Evolutionary conservation across 2,329 filamentous ascomycete genomes (phyloP), one percentile per base, ranked within the genome.

Genomic region (Didymella pomorum): DNA sequence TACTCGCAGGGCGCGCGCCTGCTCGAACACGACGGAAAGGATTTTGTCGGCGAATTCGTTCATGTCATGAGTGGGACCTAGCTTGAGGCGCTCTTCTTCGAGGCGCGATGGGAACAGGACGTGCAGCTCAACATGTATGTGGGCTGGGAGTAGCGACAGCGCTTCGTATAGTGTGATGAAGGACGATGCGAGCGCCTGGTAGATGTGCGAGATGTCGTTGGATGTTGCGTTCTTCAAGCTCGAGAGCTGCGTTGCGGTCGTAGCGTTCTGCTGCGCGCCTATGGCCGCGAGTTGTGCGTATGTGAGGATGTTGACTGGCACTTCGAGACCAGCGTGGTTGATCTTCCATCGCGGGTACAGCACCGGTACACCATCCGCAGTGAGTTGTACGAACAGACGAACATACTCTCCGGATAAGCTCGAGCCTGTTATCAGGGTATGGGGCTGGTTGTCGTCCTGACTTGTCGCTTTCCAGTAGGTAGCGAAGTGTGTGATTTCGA

Each of bases 391-490:
- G 71, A 93, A 96, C 8, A 99, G 80, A 55, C 93, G 87, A 23
- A 97, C 88, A 76, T 98, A 98, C 71, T 98, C 91, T n/a, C 95
- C 95, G 2, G 92, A 96, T 54, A 99, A 79, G 79, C 94, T 98
- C 10, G 94, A 98, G 0, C 94, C 95, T 0, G 94, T 98, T 18
- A 99, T 92, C 23, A 98, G 87, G 23, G 92, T 91, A 71, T 86
- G 95, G 23, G 90, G 89, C 45, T 93, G 91, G 49, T 91, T 88
- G 74, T 97, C 92, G 46, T 95, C 85, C 68, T 97, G 93, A 71
- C 93, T 97, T 1, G 95, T 99, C 0, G 94, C 94, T 78, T 98
- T 99, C 95, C 95, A 99, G 78, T 99, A 99, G 0, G 95, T 98
- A 63, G 96, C 95, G 69, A 98, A 99, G 72, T 98, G 93, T 1